Evolutionary conservation across 73 alveolate species (phyloP), one percentile per base, ranked within the genome.

Genomic region (Uronychia binucleata): DNA sequence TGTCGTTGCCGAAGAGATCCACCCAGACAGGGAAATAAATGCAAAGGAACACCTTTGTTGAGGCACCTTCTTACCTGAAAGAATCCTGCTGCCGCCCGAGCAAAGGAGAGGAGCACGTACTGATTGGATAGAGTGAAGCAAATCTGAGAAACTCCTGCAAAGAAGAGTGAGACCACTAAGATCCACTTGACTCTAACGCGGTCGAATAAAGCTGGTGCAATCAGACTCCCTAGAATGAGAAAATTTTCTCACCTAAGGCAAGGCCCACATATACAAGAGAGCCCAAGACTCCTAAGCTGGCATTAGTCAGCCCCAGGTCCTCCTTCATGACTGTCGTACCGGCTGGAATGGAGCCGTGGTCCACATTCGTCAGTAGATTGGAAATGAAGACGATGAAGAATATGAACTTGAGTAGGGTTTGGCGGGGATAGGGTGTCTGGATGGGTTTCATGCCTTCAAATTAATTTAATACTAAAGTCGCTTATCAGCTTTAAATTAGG

Each of bases 261-360:
- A n/a, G n/a, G n/a, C n/a, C n/a, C 11, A 91, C 83, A 86, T 82
- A 92, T 1, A 95, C 97, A 80, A 95, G 78, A 31, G 95, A 86
- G 14, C 98, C 98, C n/a, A 95, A 85, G 26, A 93, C 31, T 26
- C 97, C 97, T 57, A 96, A 57, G 82, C 86, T 94, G 32, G 92
- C 67, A 83, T 97, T 94, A 31, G 92, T 85, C 30, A 97, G 81
- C 30, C 83, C 80, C 85, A 95, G 78, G 75, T 95, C 99, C 77
- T 81, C 87, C 84, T 96, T 95, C 78, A 97, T 84, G 58, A 86
- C 98, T 78, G 86, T 86, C 27, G 98, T 92, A 27, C 98, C 96
- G 19, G 99, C 99, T 1, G 99, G 99, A 59, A 97, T 94, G 26
- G 96, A 91, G 14, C 99, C 99, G 86, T 96, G 99, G 79, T 97